Evolutionary conservation across 371 early-diverging fungal species (phyloP).

Genomic region (Mortierella sp.): DNA sequence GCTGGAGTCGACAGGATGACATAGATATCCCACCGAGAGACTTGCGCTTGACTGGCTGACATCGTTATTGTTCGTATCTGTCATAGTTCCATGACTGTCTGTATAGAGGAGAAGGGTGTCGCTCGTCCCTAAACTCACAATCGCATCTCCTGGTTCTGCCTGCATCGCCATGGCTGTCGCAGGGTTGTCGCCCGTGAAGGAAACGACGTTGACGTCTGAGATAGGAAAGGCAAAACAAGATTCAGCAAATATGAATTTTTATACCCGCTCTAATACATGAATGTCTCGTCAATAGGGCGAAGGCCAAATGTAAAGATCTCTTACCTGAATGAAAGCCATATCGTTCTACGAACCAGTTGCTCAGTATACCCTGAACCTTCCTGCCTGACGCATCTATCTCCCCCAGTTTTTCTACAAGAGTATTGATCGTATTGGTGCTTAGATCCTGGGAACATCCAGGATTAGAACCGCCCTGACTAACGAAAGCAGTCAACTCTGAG

Average conservation of each 20-base stretch:
- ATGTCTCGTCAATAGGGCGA: neutral
- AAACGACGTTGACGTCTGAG: constrained; percentile 68
- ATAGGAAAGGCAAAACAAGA: no score
- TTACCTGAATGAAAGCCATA: constrained; percentile 67
- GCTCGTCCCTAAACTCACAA: constrained; percentile 84
- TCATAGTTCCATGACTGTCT: constrained; percentile 28
- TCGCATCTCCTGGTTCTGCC: constrained; percentile 65
- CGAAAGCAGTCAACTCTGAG: constrained; percentile 22
- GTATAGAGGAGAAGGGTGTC: constrained; percentile 81
- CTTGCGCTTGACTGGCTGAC: constrained; percentile 4
- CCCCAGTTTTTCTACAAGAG: constrained; percentile 49
- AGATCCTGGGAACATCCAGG: neutral
- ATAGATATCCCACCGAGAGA: constrained; percentile 71
- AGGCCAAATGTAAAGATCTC: neutral
- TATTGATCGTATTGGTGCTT: neutral
- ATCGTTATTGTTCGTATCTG: neutral
- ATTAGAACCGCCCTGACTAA: constrained; percentile 27
- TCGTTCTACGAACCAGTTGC: constrained; percentile 53
- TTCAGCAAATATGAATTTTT: neutral
- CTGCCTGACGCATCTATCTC: constrained; percentile 42
- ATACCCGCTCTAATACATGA: no score
- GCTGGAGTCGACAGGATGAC: constrained; percentile 73
- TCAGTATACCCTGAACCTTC: constrained; percentile 42
- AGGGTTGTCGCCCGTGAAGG: constrained; percentile 90
- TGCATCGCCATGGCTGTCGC: constrained; percentile 77